phyloP scores from a whole-genome alignment of 2,329 filamentous ascomycete genomes.

The Rhynchosporium agropyri region DNA sequence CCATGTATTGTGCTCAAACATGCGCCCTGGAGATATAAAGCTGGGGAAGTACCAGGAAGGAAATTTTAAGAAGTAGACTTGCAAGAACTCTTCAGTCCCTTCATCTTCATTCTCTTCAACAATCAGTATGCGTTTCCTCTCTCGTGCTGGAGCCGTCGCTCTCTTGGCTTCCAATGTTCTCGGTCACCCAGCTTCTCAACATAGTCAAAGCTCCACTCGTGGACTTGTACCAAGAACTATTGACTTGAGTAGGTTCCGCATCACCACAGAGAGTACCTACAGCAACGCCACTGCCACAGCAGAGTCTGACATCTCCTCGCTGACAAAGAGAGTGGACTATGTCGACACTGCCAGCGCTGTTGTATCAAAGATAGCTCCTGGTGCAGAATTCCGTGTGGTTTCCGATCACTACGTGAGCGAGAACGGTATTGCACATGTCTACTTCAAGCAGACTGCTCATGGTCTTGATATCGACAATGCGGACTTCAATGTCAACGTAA shows the following conservation, averaged over 20 bases:
- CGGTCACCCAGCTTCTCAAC: conserved; percentile 6
- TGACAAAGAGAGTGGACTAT: conserved; percentile 39
- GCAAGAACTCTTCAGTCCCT: not conserved
- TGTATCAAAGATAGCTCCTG: conserved; percentile 46
- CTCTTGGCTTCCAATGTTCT: conserved; percentile 18
- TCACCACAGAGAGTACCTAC: conserved; percentile 27
- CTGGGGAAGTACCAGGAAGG: not conserved
- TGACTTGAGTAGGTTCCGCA: conserved; percentile 26
- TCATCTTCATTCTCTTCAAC: not conserved
- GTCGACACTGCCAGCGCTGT: conserved; percentile 50
- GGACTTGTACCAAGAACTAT: conserved; percentile 16
- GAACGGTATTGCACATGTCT: conserved; percentile 59
- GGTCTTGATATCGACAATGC: conserved; percentile 63
- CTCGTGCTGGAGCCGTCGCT: conserved; percentile 9
- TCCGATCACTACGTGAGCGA: conserved; percentile 54
- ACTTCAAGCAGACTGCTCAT: conserved; percentile 61
- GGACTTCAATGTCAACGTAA: conserved; percentile 31
- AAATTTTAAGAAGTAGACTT: not conserved
- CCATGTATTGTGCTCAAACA: not conserved
- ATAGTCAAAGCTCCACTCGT: conserved; percentile 3
- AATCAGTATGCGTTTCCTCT: conserved; percentile 20
- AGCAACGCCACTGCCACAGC: conserved; percentile 21
- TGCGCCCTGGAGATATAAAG: not conserved
- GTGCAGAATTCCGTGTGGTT: conserved; percentile 52
- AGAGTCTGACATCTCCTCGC: conserved; percentile 7